These are phyloP conservation scores for Pyricularia sp. DNA, from an alignment of 2,329 filamentous ascomycete species.

Conservation along the genomic window DNA sequence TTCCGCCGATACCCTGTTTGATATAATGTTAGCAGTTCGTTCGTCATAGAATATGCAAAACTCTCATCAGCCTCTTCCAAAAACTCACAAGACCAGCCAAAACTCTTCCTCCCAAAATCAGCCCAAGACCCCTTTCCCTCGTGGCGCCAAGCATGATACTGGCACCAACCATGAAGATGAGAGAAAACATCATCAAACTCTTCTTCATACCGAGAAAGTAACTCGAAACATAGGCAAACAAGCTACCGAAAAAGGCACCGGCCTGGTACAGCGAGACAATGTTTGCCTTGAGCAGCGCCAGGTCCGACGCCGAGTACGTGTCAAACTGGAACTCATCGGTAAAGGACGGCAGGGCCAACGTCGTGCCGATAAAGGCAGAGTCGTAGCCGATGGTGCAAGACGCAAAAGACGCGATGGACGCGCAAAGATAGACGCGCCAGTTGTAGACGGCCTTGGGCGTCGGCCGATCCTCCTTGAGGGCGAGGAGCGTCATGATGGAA, in stretches of 20 bases:
- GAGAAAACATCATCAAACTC: slow-evolving; percentile 46
- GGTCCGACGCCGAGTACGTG: slow-evolving; percentile 28
- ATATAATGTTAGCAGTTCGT: background rate
- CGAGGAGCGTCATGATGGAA: slow-evolving; percentile 25
- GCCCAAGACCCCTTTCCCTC: slow-evolving; percentile 46
- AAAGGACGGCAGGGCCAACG: slow-evolving; percentile 58
- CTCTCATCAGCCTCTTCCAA: background rate
- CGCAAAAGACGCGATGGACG: slow-evolving; percentile 40
- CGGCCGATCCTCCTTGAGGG: slow-evolving; percentile 41
- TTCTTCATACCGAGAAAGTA: slow-evolving; percentile 55
- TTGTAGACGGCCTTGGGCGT: slow-evolving; percentile 46
- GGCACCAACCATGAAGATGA: slow-evolving; percentile 57
- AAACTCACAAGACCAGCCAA: slow-evolving; percentile 32
- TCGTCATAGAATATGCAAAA: background rate
- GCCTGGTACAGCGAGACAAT: slow-evolving; percentile 75
- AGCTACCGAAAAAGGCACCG: slow-evolving; percentile 70
- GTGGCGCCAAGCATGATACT: slow-evolving; percentile 60
- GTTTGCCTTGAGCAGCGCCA: slow-evolving; percentile 54
- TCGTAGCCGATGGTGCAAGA: slow-evolving; percentile 50
- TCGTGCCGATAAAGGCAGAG: slow-evolving; percentile 68
- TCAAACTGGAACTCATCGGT: slow-evolving; percentile 52
- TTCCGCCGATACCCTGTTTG: background rate
- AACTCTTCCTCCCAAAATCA: slow-evolving; percentile 49
- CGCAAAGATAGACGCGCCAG: slow-evolving; percentile 44
- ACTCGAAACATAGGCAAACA: slow-evolving; percentile 52